These are phyloP conservation scores for Nasturtium officinale DNA, from an alignment of 345 rosid genomes.

Conservation along the genomic window DNA sequence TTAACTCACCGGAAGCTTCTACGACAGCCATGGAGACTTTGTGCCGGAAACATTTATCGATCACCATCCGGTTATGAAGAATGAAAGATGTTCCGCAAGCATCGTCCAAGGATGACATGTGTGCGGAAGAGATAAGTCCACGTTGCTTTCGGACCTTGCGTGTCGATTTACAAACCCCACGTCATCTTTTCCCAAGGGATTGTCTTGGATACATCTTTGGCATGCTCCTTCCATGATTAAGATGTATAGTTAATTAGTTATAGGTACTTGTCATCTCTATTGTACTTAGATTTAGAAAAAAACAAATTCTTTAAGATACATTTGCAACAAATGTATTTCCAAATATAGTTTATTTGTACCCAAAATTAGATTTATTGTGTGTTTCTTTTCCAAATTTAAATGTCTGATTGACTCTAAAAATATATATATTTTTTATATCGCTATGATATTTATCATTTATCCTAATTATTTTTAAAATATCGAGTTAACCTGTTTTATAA, in stretches of 20 bases:
- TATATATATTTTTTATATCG: neutral
- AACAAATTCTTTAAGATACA: too few relatives aligned
- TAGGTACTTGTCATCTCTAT: neutral
- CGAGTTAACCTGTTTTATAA: neutral
- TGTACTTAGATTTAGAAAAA: neutral
- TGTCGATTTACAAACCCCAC: neutral
- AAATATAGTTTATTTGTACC: neutral
- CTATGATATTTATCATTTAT: too few relatives aligned
- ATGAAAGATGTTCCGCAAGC: too few relatives aligned
- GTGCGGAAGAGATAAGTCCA: neutral
- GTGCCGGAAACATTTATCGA: neutral
- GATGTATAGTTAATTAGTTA: too few relatives aligned
- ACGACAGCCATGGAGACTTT: neutral
- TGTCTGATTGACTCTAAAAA: neutral
- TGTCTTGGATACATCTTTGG: too few relatives aligned
- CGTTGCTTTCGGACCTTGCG: neutral
- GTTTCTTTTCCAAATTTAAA: neutral
- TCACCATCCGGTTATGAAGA: too few relatives aligned
- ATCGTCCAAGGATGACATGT: neutral
- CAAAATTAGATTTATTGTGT: neutral
- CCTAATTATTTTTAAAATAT: too few relatives aligned
- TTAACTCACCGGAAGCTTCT: neutral
- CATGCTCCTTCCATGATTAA: neutral
- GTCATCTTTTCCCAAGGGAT: neutral
- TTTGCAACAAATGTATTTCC: neutral